Conservation (phyloP, 352 stramenopile species). For the Blastocystis sp. region DNA sequence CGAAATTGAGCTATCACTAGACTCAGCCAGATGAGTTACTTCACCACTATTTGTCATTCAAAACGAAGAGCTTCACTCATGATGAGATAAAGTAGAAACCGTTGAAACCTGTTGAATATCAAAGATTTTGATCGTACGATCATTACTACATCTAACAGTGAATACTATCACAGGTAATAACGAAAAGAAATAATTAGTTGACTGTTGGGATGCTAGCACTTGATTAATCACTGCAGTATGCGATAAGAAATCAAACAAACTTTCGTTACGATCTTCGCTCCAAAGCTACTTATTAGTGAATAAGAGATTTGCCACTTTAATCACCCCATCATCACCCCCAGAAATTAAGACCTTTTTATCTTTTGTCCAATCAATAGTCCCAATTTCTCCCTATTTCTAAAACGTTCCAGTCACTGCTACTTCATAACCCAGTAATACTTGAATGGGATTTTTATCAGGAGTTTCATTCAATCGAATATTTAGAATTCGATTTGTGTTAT, state of each 20-base stretch:
- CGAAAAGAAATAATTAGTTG: background rate
- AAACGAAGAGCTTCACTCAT: background rate
- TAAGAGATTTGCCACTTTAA: background rate
- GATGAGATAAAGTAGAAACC: background rate
- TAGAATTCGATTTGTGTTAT: slow-evolving; percentile 19
- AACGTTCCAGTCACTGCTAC: background rate
- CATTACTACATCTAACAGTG: slow-evolving; percentile 33
- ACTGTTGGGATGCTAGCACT: background rate
- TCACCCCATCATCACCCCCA: background rate
- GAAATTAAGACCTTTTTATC: background rate
- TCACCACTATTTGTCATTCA: background rate
- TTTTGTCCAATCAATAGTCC: background rate
- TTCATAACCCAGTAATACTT: background rate
- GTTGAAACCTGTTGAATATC: background rate
- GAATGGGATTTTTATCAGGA: background rate
- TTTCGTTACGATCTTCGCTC: background rate
- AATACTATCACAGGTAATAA: background rate
- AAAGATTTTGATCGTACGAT: slow-evolving; percentile 48
- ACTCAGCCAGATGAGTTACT: slow-evolving; percentile 29
- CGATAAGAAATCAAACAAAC: background rate
- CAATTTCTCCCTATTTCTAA: background rate
- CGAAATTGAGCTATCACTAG: background rate
- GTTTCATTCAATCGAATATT: background rate
- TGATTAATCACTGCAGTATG: slow-evolving; percentile 38
- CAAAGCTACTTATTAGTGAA: background rate